Percentiles rank a stretch among this genome's conserved stretches.
These are phyloP conservation scores for Fusarium sp. DNA, from an alignment of 2,329 filamentous ascomycete genomes.

Conservation along the genomic window DNA sequence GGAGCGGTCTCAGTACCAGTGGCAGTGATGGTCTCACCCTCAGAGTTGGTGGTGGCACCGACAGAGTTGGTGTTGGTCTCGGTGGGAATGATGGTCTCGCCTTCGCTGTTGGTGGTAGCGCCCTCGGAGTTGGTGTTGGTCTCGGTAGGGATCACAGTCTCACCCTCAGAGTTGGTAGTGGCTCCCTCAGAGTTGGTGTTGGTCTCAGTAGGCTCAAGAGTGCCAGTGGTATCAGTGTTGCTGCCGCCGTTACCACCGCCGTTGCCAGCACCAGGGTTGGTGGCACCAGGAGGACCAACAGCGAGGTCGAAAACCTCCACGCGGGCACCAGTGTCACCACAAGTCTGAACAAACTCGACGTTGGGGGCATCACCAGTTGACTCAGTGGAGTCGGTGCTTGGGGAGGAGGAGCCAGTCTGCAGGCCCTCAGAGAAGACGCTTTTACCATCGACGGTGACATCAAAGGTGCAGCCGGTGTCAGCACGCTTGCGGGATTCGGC, in stretches of 20 bases:
- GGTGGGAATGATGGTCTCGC: constrained; percentile 14
- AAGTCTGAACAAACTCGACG: constrained; percentile 20
- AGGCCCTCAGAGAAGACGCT: neutral
- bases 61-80: constrained; percentile 11
- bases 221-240: constrained; percentile 53
- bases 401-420: no score
- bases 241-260: neutral
- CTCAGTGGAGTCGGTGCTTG: no score
- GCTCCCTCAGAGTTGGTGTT: constrained; percentile 13
- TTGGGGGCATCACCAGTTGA: neutral
- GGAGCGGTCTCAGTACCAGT: constrained; percentile 47
- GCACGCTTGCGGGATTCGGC: constrained; percentile 5
- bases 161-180: constrained; percentile 9
- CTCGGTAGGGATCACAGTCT: constrained; percentile 11
- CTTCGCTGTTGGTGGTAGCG: constrained; percentile 7
- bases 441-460: neutral
- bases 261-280: neutral
- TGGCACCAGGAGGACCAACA: no score
- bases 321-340: constrained; percentile 8
- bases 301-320: constrained; percentile 3
- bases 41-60: constrained; percentile 14
- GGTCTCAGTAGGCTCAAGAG: neutral
- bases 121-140: constrained; percentile 16
- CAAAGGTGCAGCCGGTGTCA: constrained; percentile 4
- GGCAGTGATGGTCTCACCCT: constrained; percentile 10